Conservation (phyloP, 176 grass and related monocot genomes). For the Urochloa ruziziensis region DNA sequence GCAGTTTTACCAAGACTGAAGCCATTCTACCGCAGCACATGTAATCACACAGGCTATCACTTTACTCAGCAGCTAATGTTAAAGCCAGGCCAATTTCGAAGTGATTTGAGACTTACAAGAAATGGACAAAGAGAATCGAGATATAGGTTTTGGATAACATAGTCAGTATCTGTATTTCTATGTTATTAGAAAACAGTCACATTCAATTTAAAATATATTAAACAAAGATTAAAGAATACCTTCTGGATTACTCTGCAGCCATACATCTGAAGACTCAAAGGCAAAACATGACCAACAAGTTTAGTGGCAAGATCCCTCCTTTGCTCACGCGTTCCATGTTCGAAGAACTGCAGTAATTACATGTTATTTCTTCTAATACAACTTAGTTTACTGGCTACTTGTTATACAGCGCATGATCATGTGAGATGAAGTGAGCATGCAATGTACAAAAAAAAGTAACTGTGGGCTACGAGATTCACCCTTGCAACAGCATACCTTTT, state of each 20-base stretch:
- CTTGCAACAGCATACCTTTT: conserved; percentile 67
- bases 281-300: conserved; percentile 81
- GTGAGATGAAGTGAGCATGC: not conserved
- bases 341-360: conserved; percentile 76
- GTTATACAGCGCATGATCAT: conserved; percentile 13
- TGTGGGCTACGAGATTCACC: not conserved
- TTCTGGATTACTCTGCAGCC: conserved; percentile 98
- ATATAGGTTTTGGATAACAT: not conserved
- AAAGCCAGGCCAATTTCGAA: not conserved
- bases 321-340: conserved; percentile 84
- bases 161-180: not conserved
- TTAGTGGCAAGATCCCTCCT: conserved; percentile 89
- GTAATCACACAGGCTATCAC: not conserved
- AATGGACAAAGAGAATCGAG: not conserved
- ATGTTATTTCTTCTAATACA: conserved; percentile 9
- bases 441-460: not conserved
- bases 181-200: not conserved
- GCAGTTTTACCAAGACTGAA: not conserved
- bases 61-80: too few species aligned
- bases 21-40: not conserved
- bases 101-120: not conserved
- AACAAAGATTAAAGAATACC: conserved; percentile 47
- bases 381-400: not conserved
- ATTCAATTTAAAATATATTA: not conserved
- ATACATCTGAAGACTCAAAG: conserved; percentile 98